Evolutionary conservation across 345 rosid species (phyloP), one percentile per base, ranked within the genome.

Genomic region (Populus alba): DNA sequence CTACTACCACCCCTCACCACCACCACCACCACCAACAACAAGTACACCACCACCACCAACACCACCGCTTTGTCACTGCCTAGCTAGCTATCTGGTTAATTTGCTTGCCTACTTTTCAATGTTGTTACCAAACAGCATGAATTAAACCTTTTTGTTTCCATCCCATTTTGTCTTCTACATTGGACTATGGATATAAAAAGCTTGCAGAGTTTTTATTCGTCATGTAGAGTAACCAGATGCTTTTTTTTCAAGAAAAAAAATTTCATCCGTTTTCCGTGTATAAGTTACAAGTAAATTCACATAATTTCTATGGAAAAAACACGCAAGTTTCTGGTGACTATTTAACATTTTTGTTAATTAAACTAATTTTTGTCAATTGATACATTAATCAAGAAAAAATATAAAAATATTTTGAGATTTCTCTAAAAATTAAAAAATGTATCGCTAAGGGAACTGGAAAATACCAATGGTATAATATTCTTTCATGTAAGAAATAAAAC

Each of bases 51-150:
- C 45, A 69, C 31, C 49, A 38, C 45, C 67, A 43, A 27, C 41
- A 83, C 71, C 86, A 57, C 41, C 75, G 71, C 2, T 75, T 70
- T 43, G 71, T 75, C 35, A 70, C 81, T 29, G 82, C 59, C 66
- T 76, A 68, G 51, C 17, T 2, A 11, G 15, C 47, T 45, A n/a
- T 25, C 70, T 67, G n/a, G 70, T 35, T 62, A n/a, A 9, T 17
- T 11, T 67, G 47, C 45, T 37, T 35, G 47, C 65, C 65, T 59
- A 3, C 65, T 59, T 59, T 59, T 59, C 29, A 9, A 10, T 23
- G 65, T 23, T 59, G 2, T 59, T 10, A n/a, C 65, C 62, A 22
- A 20, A 8, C 25, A 55, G 25, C 62, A 55, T 55, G 62, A 55
- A 20, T 55, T 55, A 22, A 55, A 8, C 62, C 62, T 55, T 22